Percentiles rank a stretch among this genome's conserved stretches.
phyloP scores from a whole-genome alignment of 2,329 filamentous ascomycete genomes.

The Aspergillus tubingensis region DNA sequence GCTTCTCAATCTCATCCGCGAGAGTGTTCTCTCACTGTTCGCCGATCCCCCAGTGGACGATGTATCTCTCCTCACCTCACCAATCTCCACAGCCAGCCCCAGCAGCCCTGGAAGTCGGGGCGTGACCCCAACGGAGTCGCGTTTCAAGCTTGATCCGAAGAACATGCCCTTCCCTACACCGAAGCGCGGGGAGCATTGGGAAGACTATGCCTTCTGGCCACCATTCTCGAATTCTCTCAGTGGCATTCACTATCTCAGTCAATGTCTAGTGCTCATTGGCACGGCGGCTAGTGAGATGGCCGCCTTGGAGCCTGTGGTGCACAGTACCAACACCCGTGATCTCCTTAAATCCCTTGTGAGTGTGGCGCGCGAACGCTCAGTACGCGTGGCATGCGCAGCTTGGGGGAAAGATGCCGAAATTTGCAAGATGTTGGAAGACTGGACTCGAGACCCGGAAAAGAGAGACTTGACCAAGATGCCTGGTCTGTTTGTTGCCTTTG shows the following conservation, averaged over 20 bases:
- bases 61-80: conserved; percentile 82
- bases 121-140: conserved; percentile 64
- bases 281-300: conserved; percentile 85
- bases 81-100: conserved; percentile 67
- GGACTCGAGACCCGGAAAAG: conserved; percentile 79
- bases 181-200: conserved; percentile 80
- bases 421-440: conserved; percentile 89
- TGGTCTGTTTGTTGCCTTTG: conserved; percentile 78
- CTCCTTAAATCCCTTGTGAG: conserved; percentile 74
- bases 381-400: conserved; percentile 80
- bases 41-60: conserved; percentile 87
- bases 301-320: conserved; percentile 67
- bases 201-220: conserved; percentile 94
- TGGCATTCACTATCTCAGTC: conserved; percentile 85
- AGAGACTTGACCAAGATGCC: conserved; percentile 92
- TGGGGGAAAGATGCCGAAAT: conserved; percentile 95
- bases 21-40: conserved; percentile 80
- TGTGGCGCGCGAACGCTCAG: conserved; percentile 77
- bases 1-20: conserved; percentile 78
- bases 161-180: conserved; percentile 77
- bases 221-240: conserved; percentile 89
- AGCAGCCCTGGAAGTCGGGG: conserved; percentile 60
- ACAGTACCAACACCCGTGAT: conserved; percentile 62
- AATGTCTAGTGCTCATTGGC: conserved; percentile 79
- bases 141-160: conserved; percentile 77